phyloP scores from a whole-genome alignment of 1,139 yeast species.

The Oligophagozyma castellii region DNA sequence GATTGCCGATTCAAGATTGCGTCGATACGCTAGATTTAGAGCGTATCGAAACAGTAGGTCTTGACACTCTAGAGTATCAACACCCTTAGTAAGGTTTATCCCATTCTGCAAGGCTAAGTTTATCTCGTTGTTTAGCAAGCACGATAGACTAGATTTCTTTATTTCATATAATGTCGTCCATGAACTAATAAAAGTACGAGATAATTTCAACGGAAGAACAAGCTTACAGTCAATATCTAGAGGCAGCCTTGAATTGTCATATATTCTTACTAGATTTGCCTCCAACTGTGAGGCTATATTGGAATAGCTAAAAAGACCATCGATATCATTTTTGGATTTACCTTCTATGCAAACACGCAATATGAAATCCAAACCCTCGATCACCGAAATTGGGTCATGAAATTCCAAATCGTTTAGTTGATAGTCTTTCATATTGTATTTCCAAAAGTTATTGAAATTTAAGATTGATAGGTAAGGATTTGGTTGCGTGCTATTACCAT shows the following conservation, averaged over 20 bases:
- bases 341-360: slow-evolving; percentile 5
- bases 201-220: slow-evolving; percentile 9
- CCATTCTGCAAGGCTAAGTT: slow-evolving; percentile 20
- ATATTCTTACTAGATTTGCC: too few species aligned
- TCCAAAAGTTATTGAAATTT: slow-evolving; percentile 18
- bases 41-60: slow-evolving; percentile 26
- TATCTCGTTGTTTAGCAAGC: slow-evolving; percentile 19
- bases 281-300: too few species aligned
- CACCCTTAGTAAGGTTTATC: slow-evolving; percentile 7
- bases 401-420: slow-evolving; percentile 14
- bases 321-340: slow-evolving; percentile 10
- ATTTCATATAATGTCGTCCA: slow-evolving; percentile 17
- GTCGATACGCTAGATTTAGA: slow-evolving; percentile 23
- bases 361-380: slow-evolving; percentile 13
- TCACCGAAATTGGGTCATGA: slow-evolving; percentile 17
- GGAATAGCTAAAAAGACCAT: slow-evolving; percentile 11
- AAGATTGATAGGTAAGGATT: too few species aligned
- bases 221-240: too few species aligned
- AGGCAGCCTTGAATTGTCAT: too few species aligned
- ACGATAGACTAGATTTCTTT: slow-evolving; percentile 8
- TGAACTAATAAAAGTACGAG: slow-evolving; percentile 11
- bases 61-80: background rate
- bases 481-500: too few species aligned
- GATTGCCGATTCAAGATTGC: slow-evolving; percentile 25
- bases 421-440: slow-evolving; percentile 14